Evolutionary conservation across 805 yeast genomes (phyloP).

Genomic region (Myxozyma sirexii): DNA sequence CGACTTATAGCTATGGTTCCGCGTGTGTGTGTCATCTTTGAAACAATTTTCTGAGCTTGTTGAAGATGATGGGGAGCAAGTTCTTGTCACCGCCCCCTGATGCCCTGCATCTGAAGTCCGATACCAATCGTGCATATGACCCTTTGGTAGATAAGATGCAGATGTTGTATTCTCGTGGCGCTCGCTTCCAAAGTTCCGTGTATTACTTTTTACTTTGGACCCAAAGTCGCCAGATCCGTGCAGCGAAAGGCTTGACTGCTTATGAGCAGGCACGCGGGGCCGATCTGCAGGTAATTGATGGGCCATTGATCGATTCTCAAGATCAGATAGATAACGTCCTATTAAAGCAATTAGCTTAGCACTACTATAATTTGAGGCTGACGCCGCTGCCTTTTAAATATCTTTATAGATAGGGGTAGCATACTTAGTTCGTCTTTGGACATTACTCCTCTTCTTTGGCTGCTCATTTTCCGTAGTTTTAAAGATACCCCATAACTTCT

Average conservation of each 20-base stretch:
- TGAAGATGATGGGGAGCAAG: background rate
- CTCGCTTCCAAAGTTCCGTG: slow-evolving; percentile 12
- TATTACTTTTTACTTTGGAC: background rate
- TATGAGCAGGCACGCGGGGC: background rate
- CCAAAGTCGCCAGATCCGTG: background rate
- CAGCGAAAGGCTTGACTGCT: background rate
- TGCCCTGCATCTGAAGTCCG: background rate
- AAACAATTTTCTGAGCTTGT: background rate
- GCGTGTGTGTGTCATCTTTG: background rate
- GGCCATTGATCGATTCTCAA: slow-evolving; percentile 18
- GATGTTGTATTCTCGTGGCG: slow-evolving; percentile 5
- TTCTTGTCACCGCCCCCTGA: background rate
- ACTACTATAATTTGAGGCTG: background rate
- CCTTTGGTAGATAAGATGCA: background rate
- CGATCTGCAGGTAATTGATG: background rate
- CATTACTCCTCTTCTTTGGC: slow-evolving; percentile 12
- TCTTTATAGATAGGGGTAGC: background rate
- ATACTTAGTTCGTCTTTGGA: slow-evolving; percentile 28
- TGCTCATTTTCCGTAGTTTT: slow-evolving; percentile 5
- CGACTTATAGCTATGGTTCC: background rate
- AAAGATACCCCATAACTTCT: background rate
- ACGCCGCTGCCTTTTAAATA: background rate
- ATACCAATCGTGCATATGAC: background rate
- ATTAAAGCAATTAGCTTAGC: background rate
- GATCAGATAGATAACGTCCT: slow-evolving; percentile 21